Base-by-base conservation (phyloP, 805 yeast genomes). In the Yamadazyma olivae region DNA sequence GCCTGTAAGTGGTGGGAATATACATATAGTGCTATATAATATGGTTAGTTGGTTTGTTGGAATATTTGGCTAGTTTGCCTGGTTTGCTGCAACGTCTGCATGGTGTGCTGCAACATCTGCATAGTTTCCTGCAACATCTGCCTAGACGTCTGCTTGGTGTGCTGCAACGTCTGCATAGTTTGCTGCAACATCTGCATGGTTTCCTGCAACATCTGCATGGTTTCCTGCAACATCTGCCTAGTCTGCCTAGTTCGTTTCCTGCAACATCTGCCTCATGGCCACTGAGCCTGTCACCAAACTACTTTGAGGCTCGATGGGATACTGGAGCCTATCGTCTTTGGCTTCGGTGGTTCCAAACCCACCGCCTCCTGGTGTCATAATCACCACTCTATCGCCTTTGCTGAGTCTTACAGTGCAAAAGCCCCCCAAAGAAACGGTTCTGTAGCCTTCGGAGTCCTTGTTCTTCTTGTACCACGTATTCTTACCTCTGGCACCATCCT, bases 401-500 rank as follows among this genome's bases (percentile, higher is more conserved):
- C 33, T 30, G 8, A 62, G 53, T 36, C 44, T 57, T 2, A 62
- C 57, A 6, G 61, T 53, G 37, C 61, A 53, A 44, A 56, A 52
- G 7, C 70, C 70, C 6, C 64, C 67, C 22, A 64, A 43, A 3
- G 53, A 51, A 12, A 57, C 47, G 26, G 48, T 46, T 27, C 50
- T 46, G 29, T 50, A 52, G 9, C 47, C 48, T n/a, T 44, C 36
- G 1, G 44, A 40, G 15, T 44, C 41, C 3, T 33, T 32, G 21
- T 38, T 39, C 15, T 54, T 39, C 29, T 48, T 46, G 30, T 45
- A 44, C 72, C 72, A 68, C 20, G 48, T 48, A 46, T 67, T 60
- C 35, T 45, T 48, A 4, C 99, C 99, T 41, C 87, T 64, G 17
- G 57, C 57, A 3, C 95, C 99, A 45, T 77, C 77, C 20, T 62